Conservation (phyloP, 1,284 basidiomycete species). For the Cystobasidium pallidum region DNA sequence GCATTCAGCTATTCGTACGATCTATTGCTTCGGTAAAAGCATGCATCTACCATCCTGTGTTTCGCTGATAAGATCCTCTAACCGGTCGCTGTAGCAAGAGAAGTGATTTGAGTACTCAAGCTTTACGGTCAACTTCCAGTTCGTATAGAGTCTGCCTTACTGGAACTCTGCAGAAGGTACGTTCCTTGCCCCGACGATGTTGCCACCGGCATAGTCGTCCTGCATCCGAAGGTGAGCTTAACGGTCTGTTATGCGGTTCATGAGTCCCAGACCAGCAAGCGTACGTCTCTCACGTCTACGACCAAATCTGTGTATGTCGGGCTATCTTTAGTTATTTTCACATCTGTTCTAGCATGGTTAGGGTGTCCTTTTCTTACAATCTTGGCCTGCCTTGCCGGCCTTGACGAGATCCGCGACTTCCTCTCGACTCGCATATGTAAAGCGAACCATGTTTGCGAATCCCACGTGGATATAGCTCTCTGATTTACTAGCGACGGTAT, state of each 20-base stretch:
- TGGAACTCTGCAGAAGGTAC: constrained; percentile 33
- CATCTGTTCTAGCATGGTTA: not conserved
- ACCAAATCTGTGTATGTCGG: constrained; percentile 17
- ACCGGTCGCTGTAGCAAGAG: not conserved
- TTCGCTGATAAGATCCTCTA: constrained; percentile 32
- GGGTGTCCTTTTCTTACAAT: constrained; percentile 19
- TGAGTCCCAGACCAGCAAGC: not conserved
- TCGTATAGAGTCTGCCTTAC: too few relatives aligned
- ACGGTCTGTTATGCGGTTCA: not conserved
- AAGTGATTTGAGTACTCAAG: not conserved
- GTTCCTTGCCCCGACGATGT: constrained; percentile 37
- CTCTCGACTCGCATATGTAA: constrained; percentile 22
- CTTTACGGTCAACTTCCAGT: too few relatives aligned
- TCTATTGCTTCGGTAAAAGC: not conserved
- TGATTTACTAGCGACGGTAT: not conserved
- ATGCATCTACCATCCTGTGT: constrained; percentile 23
- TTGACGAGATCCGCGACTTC: constrained; percentile 39
- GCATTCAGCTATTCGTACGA: not conserved
- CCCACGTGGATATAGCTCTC: not conserved
- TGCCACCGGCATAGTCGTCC: constrained; percentile 35
- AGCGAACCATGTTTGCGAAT: constrained; percentile 16
- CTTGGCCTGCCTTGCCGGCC: constrained; percentile 32
- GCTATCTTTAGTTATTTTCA: not conserved
- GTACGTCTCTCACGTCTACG: constrained; percentile 39
- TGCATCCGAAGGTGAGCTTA: not conserved